Evolutionary conservation across 2,329 filamentous ascomycete species (phyloP).

Genomic region (Fusarium sp.): DNA sequence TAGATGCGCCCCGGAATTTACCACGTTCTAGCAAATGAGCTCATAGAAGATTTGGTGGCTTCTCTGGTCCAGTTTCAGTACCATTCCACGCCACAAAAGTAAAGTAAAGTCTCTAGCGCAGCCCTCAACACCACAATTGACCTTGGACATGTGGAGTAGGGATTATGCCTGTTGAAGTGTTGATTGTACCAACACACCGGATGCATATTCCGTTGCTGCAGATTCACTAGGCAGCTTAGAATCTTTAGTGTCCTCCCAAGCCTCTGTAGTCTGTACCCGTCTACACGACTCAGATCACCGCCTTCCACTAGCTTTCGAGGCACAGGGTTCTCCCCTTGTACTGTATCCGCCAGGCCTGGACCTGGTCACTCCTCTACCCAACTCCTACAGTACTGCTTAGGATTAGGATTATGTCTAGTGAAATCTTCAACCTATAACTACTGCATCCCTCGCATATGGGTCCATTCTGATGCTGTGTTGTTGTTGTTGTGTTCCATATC

Average conservation of each 20-base stretch:
- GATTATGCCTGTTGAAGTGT: conserved; percentile 10
- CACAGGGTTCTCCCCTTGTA: conserved; percentile 17
- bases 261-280: too few relatives aligned
- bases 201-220: conserved; percentile 14
- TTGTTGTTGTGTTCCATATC: conserved; percentile 7
- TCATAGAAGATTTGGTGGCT: background rate
- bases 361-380: conserved; percentile 18
- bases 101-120: background rate
- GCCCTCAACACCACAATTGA: background rate
- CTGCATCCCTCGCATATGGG: conserved; percentile 9
- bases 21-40: background rate
- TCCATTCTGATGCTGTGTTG: background rate
- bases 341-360: conserved; percentile 13
- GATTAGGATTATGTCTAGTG: background rate
- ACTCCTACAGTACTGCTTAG: background rate
- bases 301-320: conserved; percentile 34
- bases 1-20: conserved; percentile 2
- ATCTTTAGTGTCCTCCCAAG: conserved; percentile 17
- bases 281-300: conserved; percentile 41
- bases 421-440: conserved; percentile 3
- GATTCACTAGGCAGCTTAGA: conserved; percentile 22
- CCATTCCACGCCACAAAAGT: conserved; percentile 4
- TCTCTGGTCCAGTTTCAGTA: background rate
- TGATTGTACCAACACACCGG: conserved; percentile 5
- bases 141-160: conserved; percentile 1